phyloP scores from a whole-genome alignment of 345 rosid species.

The Heritiera fomes region DNA sequence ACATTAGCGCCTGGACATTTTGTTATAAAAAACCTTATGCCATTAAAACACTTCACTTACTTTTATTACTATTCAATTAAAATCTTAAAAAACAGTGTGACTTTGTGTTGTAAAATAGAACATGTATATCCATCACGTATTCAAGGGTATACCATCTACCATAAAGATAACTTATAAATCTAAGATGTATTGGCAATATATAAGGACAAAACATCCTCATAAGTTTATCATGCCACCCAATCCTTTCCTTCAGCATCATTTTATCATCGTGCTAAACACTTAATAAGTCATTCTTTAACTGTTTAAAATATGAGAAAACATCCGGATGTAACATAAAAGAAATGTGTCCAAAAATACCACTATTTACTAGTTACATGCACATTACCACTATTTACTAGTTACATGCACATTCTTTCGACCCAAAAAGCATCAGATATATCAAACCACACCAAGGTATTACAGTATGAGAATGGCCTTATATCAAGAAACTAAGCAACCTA shows the following conservation, averaged over 20 bases:
- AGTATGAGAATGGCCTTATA: background rate
- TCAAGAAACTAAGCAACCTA: background rate
- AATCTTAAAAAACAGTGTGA: background rate
- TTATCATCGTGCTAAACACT: background rate
- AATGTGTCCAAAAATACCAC: background rate
- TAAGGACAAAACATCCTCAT: background rate
- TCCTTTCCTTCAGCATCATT: background rate
- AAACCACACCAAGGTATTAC: background rate
- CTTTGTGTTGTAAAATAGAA: background rate
- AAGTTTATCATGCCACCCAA: background rate
- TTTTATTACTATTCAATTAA: conserved; percentile 1
- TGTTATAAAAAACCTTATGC: background rate
- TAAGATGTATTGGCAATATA: background rate
- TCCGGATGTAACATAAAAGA: background rate
- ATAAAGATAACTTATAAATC: background rate
- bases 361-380: background rate
- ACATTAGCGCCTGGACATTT: background rate
- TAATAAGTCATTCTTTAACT: background rate
- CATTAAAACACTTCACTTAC: background rate
- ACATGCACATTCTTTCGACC: background rate
- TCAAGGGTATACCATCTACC: background rate
- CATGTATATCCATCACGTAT: background rate
- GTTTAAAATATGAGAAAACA: background rate
- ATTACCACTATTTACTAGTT: background rate
- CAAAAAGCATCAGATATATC: background rate